Evolutionary conservation across 257 asterid species (phyloP).

Genomic region (Cinchona pubescens): DNA sequence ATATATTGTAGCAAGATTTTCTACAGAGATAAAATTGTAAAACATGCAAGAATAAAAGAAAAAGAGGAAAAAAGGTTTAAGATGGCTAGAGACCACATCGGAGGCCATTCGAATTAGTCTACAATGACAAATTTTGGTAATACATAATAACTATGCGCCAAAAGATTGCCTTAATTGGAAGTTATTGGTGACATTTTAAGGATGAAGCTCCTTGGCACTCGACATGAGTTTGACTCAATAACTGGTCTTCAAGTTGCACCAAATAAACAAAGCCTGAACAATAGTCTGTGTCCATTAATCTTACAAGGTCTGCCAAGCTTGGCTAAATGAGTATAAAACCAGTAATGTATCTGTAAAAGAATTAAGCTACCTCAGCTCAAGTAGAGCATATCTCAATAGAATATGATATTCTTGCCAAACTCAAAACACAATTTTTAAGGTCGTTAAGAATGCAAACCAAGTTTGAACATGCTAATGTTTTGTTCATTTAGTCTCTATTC

Average conservation of each 20-base stretch:
- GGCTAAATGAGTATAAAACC: background rate
- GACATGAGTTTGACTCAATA: background rate
- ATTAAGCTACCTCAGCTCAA: background rate
- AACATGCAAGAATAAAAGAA: background rate
- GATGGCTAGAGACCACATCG: background rate
- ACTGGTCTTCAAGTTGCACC: background rate
- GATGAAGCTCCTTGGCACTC: background rate
- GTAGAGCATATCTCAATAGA: background rate
- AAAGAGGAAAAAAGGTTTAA: background rate
- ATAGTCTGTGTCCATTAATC: background rate
- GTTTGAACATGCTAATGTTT: no score
- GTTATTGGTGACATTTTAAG: background rate
- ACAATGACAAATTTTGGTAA: background rate
- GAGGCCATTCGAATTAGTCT: background rate
- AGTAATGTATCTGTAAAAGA: background rate
- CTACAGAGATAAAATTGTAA: background rate
- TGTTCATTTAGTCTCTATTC: background rate
- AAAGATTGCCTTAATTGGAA: background rate
- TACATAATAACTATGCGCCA: background rate
- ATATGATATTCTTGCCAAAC: no score
- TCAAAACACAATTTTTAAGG: background rate
- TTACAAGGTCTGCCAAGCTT: background rate
- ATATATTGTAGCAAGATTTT: background rate
- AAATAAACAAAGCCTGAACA: no score
- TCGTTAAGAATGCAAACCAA: background rate